Base-by-base conservation (phyloP, 306 rosid species). In the Malus orientalis region DNA sequence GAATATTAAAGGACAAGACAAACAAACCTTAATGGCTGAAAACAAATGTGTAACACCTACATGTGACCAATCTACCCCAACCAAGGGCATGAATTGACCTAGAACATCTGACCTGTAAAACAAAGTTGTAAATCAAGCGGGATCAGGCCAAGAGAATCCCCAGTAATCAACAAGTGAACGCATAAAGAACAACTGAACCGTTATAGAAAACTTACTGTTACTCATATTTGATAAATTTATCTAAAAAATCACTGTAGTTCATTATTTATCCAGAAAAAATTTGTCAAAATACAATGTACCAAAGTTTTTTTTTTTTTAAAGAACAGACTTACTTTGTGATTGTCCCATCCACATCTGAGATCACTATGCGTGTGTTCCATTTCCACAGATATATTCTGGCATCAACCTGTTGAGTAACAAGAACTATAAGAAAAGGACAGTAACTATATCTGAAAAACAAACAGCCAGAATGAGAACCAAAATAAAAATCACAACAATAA, bases 41-140 rank as follows among this genome's bases (percentile, higher is more conserved):
- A 88, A 96, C 81, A 96, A 91, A 85, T 91, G 93, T 29, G 99
- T 82, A 78, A 96, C 99, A 55, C 99, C 99, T 59, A 92, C 88
- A 72, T 96, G 99, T 76, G 99, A 96, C 99, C 99, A 96, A 80
- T 96, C 99, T 66, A 92, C 82, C 69, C 99, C 99, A 80, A 96
- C 98, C 89, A 96, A 71, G 66, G 99, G 99, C 99, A 96, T 96
- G 93, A 96, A 91, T 85, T 96, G 99, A 73, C 98, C 99, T n/a
- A 96, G 90, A 86, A 96, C 98, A 77, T 96, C 98, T 53, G 99
- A 96, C 78, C 99, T 96, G 85, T 55, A 74, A 79, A 53, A 73
- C 45, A 71, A 71, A 76, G 74, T 38, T 38, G 42, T 71, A 71
- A 82, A 23, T 57, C 71, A 65, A 61, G 42, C 66, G 47, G 74